A percentile compares a stretch with the other conserved stretches of the same genome.
These are phyloP conservation scores for Vanderwaltozyma verrucispora DNA, from an alignment of 805 yeast genomes.

Conservation along the genomic window DNA sequence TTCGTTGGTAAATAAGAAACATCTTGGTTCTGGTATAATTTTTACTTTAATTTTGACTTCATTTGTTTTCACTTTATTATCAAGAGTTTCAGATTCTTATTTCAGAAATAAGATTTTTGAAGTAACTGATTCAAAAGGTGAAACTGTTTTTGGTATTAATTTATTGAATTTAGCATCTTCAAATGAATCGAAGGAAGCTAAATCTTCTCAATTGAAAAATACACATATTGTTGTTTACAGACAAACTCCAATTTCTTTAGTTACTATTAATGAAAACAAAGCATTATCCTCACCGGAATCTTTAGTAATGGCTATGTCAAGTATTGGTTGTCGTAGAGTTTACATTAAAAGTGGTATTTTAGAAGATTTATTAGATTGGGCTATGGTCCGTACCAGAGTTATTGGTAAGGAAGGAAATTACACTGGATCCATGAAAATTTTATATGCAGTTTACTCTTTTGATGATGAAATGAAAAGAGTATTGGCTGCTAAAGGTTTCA, in stretches of 20 bases:
- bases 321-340: conserved; percentile 56
- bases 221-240: conserved; percentile 52
- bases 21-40: conserved; percentile 29
- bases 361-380: conserved; percentile 54
- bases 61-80: conserved; percentile 32
- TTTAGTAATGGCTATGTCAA: conserved; percentile 43
- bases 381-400: conserved; percentile 36
- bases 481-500: conserved; percentile 36
- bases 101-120: conserved; percentile 33
- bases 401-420: conserved; percentile 28
- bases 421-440: conserved; percentile 29
- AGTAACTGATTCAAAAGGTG: conserved; percentile 30
- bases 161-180: conserved; percentile 8
- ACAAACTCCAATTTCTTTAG: conserved; percentile 60
- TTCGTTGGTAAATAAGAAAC: conserved; percentile 18
- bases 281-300: conserved; percentile 33
- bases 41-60: conserved; percentile 31
- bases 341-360: conserved; percentile 56
- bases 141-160: conserved; percentile 40
- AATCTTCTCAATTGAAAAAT: conserved; percentile 25
- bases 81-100: conserved; percentile 37
- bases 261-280: conserved; percentile 36
- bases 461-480: conserved; percentile 33
- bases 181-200: not conserved
- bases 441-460: conserved; percentile 42